Conservation (phyloP, 352 stramenopile genomes). For the Pseudoperonospora humuli region DNA sequence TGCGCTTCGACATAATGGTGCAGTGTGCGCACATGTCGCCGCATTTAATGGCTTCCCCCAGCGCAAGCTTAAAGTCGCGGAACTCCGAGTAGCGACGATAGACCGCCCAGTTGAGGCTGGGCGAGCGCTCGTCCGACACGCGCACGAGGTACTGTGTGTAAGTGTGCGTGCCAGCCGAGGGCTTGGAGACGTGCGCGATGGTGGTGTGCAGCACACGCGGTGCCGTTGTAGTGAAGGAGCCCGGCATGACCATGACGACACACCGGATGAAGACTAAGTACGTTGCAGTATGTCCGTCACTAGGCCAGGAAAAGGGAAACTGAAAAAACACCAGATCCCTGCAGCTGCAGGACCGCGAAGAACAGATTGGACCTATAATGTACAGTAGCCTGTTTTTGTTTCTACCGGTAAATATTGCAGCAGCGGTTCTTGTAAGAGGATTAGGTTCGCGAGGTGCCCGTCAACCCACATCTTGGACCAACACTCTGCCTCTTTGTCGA, state of each 20-base stretch:
- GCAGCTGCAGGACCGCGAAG: too few species aligned
- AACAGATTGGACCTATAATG: too few species aligned
- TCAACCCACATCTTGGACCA: too few species aligned
- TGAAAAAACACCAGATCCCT: too few species aligned
- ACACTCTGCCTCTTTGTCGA: too few species aligned
- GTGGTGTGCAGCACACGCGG: constrained; percentile 63
- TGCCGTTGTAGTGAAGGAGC: constrained; percentile 14
- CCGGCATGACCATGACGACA: constrained; percentile 31
- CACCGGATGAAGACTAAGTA: too few species aligned
- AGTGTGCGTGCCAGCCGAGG: constrained; percentile 48
- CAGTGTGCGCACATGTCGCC: constrained; percentile 70
- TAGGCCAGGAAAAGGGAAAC: too few species aligned
- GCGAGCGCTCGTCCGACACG: constrained; percentile 73
- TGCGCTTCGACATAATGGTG: constrained; percentile 71
- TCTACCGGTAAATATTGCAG: too few species aligned
- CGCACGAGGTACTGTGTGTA: constrained; percentile 81
- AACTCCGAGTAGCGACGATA: constrained; percentile 85
- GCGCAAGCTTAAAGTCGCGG: constrained; percentile 52
- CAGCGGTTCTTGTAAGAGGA: too few species aligned
- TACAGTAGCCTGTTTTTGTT: too few species aligned
- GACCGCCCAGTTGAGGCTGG: constrained; percentile 69
- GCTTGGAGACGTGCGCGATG: constrained; percentile 74
- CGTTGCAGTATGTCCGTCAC: too few species aligned
- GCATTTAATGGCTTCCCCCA: constrained; percentile 56
- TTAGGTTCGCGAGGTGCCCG: too few species aligned